These are phyloP conservation scores for Hymenoscyphus repandus DNA, from an alignment of 2,329 filamentous ascomycete genomes.

Conservation along the genomic window DNA sequence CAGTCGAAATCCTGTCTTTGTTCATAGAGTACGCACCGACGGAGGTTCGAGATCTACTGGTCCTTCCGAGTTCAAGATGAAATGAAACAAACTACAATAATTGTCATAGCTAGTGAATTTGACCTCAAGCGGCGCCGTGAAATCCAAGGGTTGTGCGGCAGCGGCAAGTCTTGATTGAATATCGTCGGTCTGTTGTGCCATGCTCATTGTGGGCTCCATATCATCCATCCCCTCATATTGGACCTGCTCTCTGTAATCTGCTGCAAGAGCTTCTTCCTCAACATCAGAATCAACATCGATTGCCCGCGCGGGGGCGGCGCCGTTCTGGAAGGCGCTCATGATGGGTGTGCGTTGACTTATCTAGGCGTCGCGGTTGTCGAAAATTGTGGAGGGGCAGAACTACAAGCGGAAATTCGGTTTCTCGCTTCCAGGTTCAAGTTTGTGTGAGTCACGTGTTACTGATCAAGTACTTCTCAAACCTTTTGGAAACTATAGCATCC, in stretches of 20 bases:
- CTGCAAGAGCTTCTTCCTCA: slow-evolving; percentile 91
- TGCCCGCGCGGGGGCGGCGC: slow-evolving; percentile 52
- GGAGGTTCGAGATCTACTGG: slow-evolving; percentile 95
- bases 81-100: slow-evolving; percentile 99
- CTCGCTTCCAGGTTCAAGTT: background rate
- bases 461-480: too few relatives aligned
- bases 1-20: slow-evolving; percentile 14
- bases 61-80: slow-evolving; percentile 98
- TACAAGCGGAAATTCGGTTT: slow-evolving; percentile 13
- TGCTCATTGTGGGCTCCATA: slow-evolving; percentile 67
- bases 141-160: slow-evolving; percentile 91
- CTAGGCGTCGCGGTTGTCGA: slow-evolving; percentile 5
- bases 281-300: slow-evolving; percentile 83
- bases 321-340: slow-evolving; percentile 61
- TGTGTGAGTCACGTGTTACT: slow-evolving; percentile 4
- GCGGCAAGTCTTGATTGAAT: slow-evolving; percentile 88
- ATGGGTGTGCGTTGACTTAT: slow-evolving; percentile 10
- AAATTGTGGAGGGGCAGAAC: slow-evolving; percentile 21
- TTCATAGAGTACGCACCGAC: slow-evolving; percentile 61
- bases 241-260: slow-evolving; percentile 94
- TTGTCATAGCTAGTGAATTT: slow-evolving; percentile 99
- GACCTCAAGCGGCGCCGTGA: slow-evolving; percentile 89
- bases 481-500: too few relatives aligned
- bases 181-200: slow-evolving; percentile 75
- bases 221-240: slow-evolving; percentile 86